Evolutionary conservation across 305 asterid genomes (phyloP).

Genomic region (Coffea humblotiana): DNA sequence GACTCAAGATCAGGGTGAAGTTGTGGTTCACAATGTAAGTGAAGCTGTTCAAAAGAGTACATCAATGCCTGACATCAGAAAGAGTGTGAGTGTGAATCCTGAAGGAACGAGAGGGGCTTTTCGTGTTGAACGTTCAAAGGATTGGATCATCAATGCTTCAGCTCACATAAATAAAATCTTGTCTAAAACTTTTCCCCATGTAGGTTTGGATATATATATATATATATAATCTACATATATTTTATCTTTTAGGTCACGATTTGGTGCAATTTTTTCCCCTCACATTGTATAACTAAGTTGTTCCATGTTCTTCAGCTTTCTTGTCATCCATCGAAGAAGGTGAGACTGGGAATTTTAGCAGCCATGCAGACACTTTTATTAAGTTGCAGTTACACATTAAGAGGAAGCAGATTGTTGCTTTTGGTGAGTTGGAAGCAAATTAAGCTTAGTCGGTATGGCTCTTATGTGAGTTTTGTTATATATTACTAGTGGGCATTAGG

Average conservation of each 20-base stretch:
- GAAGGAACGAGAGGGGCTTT: slow-evolving; percentile 42
- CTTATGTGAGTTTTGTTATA: background rate
- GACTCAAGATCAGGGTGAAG: slow-evolving; percentile 32
- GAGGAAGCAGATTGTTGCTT: slow-evolving; percentile 81
- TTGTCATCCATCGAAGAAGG: slow-evolving; percentile 76
- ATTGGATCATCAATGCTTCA: slow-evolving; percentile 69
- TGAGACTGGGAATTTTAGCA: slow-evolving; percentile 64
- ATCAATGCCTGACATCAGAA: slow-evolving; percentile 30
- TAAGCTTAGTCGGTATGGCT: slow-evolving; percentile 14
- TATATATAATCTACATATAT: background rate
- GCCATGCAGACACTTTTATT: slow-evolving; percentile 60
- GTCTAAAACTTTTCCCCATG: slow-evolving; percentile 85
- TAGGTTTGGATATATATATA: slow-evolving; percentile 30
- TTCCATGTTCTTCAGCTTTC: slow-evolving; percentile 59
- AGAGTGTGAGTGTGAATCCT: slow-evolving; percentile 27
- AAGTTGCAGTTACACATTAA: slow-evolving; percentile 63
- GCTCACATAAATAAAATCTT: slow-evolving; percentile 72
- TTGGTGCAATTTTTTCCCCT: background rate
- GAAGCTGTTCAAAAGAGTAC: slow-evolving; percentile 33
- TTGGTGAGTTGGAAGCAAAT: slow-evolving; percentile 65
- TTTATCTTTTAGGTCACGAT: background rate
- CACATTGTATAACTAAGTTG: slow-evolving; percentile 7
- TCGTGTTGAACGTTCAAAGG: slow-evolving; percentile 68
- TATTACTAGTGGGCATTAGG: background rate
- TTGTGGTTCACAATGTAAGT: slow-evolving; percentile 26